Base-by-base conservation (phyloP, 345 rosid species). In the Physaria fendleri region DNA sequence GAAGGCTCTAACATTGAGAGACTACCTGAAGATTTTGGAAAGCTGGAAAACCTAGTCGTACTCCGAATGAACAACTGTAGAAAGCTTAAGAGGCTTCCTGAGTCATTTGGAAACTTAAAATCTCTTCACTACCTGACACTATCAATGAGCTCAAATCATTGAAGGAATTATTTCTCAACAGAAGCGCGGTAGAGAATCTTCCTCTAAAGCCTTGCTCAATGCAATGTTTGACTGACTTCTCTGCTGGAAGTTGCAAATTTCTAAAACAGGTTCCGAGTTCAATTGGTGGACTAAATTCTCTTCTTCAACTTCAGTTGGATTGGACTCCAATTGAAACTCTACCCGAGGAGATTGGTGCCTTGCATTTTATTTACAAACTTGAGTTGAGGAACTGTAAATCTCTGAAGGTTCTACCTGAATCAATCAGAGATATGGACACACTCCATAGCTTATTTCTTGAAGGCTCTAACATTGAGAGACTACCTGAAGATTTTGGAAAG, bases 31-130 rank as follows among this genome's bases (percentile, higher is more conserved):
- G 1, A 0, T 2, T 62, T 70, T 38, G 74, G 74, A 28, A 63
- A 56, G 59, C 38, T 70, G 24, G 54, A 63, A 41, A 70, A 33
- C 21, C 40, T 71, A 9, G 65, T 56, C 3, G 0, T 3, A 2
- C 65, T 71, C 14, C 24, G 23, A 17, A 48, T 64, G 60, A 20
- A 34, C 61, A 12, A 58, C 0, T 71, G 71, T 49, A 10, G 34
- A 57, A 33, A 0, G 41, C 60, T 71, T 10, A 65, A 56, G 47
- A 56, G 39, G 35, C 75, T 71, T 57, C 75, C 75, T 32, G 6
- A 56, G 0, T 57, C 75, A 20, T 63, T 64, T 41, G 70, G 71
- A 40, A 21, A 41, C 49, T 64, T 71, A 55, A 71, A 56, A 21
- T 57, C 71, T 22, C 71, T 71, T 33, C 34, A 21, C 28, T 22